phyloP scores from a whole-genome alignment of 148 eudicot genomes.

The Arbutus unedo region DNA sequence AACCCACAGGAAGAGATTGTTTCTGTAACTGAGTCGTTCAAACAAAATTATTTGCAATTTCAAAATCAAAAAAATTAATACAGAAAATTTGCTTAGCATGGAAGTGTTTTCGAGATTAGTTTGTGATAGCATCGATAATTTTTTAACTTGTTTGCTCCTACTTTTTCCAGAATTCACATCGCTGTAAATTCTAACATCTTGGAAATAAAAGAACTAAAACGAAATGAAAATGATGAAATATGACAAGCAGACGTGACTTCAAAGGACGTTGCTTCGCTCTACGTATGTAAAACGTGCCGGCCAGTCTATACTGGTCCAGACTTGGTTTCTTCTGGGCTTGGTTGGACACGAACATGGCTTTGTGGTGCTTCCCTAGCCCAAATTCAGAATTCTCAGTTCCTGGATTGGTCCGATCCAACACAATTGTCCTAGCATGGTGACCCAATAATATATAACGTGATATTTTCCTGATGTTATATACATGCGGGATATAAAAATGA shows the following conservation, averaged over 20 bases:
- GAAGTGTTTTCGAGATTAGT: neutral
- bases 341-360: neutral
- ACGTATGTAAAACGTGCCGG: neutral
- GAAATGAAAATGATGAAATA: neutral
- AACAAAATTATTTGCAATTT: neutral
- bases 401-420: neutral
- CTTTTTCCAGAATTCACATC: neutral
- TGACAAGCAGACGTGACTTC: too few species aligned
- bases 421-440: neutral
- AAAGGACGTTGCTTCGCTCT: too few species aligned
- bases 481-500: too few species aligned
- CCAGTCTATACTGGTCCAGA: neutral
- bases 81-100: neutral
- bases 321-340: neutral
- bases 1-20: neutral
- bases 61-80: neutral
- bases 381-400: too few species aligned
- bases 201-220: neutral
- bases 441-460: too few species aligned
- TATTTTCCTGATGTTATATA: too few species aligned
- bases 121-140: neutral
- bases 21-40: neutral
- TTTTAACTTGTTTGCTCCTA: neutral
- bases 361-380: neutral
- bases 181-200: neutral